A percentile compares a stretch with the other conserved stretches of the same genome.
Conservation (phyloP, 306 rosid species). For the Lablab purpureus region DNA sequence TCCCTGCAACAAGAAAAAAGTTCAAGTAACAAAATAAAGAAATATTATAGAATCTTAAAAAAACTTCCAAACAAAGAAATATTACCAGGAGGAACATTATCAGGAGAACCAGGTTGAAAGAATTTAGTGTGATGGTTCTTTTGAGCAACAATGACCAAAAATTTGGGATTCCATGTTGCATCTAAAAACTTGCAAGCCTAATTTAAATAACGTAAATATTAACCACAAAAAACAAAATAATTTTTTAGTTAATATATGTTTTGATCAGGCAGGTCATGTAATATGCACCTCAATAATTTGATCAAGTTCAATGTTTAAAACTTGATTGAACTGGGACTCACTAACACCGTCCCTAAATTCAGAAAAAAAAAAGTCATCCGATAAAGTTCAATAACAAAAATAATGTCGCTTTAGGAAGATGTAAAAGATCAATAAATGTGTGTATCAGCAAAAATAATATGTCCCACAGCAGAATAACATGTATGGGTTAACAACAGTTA, state of each 20-base stretch:
- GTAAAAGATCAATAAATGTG: too few relatives aligned
- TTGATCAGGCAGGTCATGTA: conserved; percentile 19
- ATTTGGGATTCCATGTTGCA: conserved; percentile 84
- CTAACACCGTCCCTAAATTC: conserved; percentile 90
- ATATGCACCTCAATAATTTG: conserved; percentile 82
- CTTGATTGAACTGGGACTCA: conserved; percentile 93
- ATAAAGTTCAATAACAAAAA: too few relatives aligned
- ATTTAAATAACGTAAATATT: not conserved
- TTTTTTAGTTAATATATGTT: not conserved
- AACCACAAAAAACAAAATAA: not conserved
- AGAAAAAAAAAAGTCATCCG: not conserved
- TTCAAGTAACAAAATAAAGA: not conserved
- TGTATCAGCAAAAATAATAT: too few relatives aligned
- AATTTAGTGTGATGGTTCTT: conserved; percentile 94
- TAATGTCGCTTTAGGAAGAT: too few relatives aligned
- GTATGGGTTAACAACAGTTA: too few relatives aligned
- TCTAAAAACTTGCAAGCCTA: conserved; percentile 92
- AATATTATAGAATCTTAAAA: not conserved
- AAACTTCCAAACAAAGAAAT: not conserved
- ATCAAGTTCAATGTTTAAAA: conserved; percentile 76
- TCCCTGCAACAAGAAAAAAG: conserved; percentile 58
- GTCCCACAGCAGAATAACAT: too few relatives aligned
- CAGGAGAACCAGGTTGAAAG: conserved; percentile 76
- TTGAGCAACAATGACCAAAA: conserved; percentile 85
- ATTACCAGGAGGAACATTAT: conserved; percentile 95